These are phyloP conservation scores for Pseudophaeomoniella oleicola DNA, from an alignment of 2,329 filamentous ascomycete species.

Conservation along the genomic window DNA sequence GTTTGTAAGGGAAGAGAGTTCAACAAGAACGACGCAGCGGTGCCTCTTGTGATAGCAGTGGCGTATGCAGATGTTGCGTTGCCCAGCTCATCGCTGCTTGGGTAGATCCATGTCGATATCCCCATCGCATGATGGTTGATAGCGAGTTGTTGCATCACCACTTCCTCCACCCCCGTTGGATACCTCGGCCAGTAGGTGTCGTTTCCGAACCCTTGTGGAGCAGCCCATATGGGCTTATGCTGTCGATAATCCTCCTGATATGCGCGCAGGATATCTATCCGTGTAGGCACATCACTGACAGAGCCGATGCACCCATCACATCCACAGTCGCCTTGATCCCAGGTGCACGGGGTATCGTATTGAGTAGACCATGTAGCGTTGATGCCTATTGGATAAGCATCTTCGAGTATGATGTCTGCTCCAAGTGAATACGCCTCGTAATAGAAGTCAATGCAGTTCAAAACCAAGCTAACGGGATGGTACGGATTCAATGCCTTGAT, in stretches of 20 bases:
- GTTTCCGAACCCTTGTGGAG: slow-evolving; percentile 35
- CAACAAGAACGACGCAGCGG: slow-evolving; percentile 23
- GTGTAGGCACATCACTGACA: slow-evolving; percentile 36
- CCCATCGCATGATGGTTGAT: slow-evolving; percentile 37
- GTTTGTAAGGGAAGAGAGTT: slow-evolving; percentile 12
- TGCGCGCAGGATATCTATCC: slow-evolving; percentile 24
- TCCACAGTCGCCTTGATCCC: slow-evolving; percentile 47
- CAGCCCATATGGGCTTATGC: slow-evolving; percentile 32
- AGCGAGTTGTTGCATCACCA: slow-evolving; percentile 31
- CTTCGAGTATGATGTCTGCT: slow-evolving; percentile 45
- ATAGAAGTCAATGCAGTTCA: slow-evolving; percentile 50
- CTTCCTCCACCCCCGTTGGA: slow-evolving; percentile 30
- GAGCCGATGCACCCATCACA: slow-evolving; percentile 44
- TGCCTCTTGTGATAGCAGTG: slow-evolving; percentile 19
- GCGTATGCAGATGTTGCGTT: slow-evolving; percentile 23
- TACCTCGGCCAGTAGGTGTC: slow-evolving; percentile 32
- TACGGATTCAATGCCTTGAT: slow-evolving; percentile 42
- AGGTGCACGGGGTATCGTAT: slow-evolving; percentile 43
- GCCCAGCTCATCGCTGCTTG: slow-evolving; percentile 20
- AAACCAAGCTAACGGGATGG: slow-evolving; percentile 43
- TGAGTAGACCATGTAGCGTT: slow-evolving; percentile 38
- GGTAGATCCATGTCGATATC: slow-evolving; percentile 34
- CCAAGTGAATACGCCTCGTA: slow-evolving; percentile 39
- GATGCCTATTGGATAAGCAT: slow-evolving; percentile 45
- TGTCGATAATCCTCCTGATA: slow-evolving; percentile 26